Percentiles rank a stretch among this genome's conserved stretches.
Evolutionary conservation across 2,329 filamentous ascomycete genomes (phyloP).

Genomic region (Diaporthe citrichinensis): DNA sequence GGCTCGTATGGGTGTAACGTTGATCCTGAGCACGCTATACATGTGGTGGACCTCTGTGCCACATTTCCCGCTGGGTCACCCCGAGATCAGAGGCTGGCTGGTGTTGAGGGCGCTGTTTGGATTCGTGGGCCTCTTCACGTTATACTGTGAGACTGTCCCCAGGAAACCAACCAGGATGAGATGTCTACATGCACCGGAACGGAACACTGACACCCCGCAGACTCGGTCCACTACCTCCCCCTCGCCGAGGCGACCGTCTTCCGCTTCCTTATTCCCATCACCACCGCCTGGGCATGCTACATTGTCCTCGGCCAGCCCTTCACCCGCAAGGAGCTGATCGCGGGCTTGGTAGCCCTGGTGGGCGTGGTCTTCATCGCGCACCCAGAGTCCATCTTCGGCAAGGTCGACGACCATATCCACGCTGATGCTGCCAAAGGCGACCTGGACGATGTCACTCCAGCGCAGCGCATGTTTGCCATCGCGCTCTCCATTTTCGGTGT

Average conservation of each 20-base stretch:
- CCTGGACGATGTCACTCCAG: conserved; percentile 60
- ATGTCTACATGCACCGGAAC: background rate
- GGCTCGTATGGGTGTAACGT: conserved; percentile 39
- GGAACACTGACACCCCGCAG: conserved; percentile 47
- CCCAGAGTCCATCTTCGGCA: conserved; percentile 70
- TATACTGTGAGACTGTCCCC: conserved; percentile 35
- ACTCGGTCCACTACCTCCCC: conserved; percentile 74
- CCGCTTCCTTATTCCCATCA: conserved; percentile 81
- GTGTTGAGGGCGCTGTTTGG: conserved; percentile 39
- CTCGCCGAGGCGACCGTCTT: conserved; percentile 85
- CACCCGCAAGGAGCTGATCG: conserved; percentile 77
- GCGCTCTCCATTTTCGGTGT: conserved; percentile 78
- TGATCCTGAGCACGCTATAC: conserved; percentile 32
- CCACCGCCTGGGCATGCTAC: conserved; percentile 77
- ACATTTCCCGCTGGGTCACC: conserved; percentile 39
- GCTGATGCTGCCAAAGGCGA: conserved; percentile 44
- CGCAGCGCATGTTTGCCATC: conserved; percentile 76
- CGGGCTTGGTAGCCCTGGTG: conserved; percentile 76
- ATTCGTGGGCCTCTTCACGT: conserved; percentile 39
- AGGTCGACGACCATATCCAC: conserved; percentile 41
- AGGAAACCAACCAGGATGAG: background rate
- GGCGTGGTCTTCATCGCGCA: conserved; percentile 84
- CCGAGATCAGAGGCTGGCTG: conserved; percentile 38
- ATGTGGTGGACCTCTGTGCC: conserved; percentile 40
- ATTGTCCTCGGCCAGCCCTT: conserved; percentile 76